phyloP scores from a whole-genome alignment of 768 basidiomycete genomes.

The Tricholoma sp. region DNA sequence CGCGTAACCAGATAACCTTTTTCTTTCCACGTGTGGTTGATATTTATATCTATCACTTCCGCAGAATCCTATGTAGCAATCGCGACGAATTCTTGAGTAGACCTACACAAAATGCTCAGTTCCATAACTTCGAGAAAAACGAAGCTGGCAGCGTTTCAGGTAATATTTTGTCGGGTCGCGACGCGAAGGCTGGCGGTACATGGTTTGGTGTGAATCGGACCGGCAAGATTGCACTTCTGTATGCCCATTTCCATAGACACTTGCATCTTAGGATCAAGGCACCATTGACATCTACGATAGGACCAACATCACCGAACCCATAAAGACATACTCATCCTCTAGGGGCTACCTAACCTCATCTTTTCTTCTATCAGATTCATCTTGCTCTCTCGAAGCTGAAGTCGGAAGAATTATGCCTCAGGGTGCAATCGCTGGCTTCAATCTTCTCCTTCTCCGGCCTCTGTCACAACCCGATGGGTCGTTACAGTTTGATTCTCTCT shows the following conservation, averaged over 20 bases:
- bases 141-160: constrained; percentile 22
- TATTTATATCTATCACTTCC: constrained; percentile 1
- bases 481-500: constrained; percentile 45
- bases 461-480: constrained; percentile 18
- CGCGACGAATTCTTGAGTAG: constrained; percentile 71
- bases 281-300: constrained; percentile 33
- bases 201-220: constrained; percentile 72
- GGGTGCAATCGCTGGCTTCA: constrained; percentile 69
- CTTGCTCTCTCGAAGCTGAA: constrained; percentile 44
- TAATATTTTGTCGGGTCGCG: constrained; percentile 67
- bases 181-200: constrained; percentile 69
- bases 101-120: constrained; percentile 60
- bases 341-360: constrained; percentile 65
- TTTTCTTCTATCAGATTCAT: constrained; percentile 55
- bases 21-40: not conserved
- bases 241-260: constrained; percentile 24
- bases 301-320: constrained; percentile 82
- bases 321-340: constrained; percentile 44
- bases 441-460: constrained; percentile 64
- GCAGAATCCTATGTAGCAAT: constrained; percentile 70
- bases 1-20: constrained; percentile 7
- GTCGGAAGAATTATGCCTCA: constrained; percentile 39
- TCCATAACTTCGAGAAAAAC: constrained; percentile 54
- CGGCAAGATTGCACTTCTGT: constrained; percentile 73
- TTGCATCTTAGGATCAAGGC: constrained; percentile 9